Evolutionary conservation across 768 basidiomycete species (phyloP).

Genomic region (Lyophyllum semitale): DNA sequence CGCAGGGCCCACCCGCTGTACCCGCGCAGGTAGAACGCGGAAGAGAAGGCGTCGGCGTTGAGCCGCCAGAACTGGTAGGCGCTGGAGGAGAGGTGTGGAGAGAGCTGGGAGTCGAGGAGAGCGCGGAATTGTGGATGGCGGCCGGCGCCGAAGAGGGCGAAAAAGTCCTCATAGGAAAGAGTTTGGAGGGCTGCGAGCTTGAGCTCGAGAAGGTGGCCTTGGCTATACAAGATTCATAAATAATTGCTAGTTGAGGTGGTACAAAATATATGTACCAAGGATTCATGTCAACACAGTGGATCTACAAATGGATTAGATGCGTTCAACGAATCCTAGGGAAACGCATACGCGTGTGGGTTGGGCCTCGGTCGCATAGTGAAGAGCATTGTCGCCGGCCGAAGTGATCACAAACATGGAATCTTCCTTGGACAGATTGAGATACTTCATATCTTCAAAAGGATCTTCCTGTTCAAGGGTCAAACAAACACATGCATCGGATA

Average conservation of each 20-base stretch:
- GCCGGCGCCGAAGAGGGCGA: constrained; percentile 67
- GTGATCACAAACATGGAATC: constrained; percentile 78
- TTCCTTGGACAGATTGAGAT: constrained; percentile 55
- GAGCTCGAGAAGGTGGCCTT: constrained; percentile 78
- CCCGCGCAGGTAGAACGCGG: constrained; percentile 68
- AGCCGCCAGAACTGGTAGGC: constrained; percentile 80
- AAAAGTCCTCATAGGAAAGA: constrained; percentile 64
- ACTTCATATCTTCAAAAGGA: constrained; percentile 70
- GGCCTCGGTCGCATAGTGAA: constrained; percentile 76
- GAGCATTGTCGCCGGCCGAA: constrained; percentile 77
- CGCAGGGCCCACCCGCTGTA: constrained; percentile 72
- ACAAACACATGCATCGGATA: not conserved
- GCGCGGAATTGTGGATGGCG: constrained; percentile 57
- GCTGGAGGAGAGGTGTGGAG: constrained; percentile 67
- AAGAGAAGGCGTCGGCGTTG: constrained; percentile 51
- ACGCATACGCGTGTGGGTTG: constrained; percentile 50
- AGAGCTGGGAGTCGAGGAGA: constrained; percentile 60
- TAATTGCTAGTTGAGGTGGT: not conserved
- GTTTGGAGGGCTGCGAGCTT: constrained; percentile 68
- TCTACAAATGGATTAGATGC: constrained; percentile 29
- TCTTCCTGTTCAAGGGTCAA: constrained; percentile 51
- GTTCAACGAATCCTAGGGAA: not conserved
- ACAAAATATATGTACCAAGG: constrained; percentile 42
- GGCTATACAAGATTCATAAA: constrained; percentile 38
- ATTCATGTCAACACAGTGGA: constrained; percentile 78